These are phyloP conservation scores for Pilaira anomala DNA, from an alignment of 192 early-diverging fungal species.

Conservation along the genomic window DNA sequence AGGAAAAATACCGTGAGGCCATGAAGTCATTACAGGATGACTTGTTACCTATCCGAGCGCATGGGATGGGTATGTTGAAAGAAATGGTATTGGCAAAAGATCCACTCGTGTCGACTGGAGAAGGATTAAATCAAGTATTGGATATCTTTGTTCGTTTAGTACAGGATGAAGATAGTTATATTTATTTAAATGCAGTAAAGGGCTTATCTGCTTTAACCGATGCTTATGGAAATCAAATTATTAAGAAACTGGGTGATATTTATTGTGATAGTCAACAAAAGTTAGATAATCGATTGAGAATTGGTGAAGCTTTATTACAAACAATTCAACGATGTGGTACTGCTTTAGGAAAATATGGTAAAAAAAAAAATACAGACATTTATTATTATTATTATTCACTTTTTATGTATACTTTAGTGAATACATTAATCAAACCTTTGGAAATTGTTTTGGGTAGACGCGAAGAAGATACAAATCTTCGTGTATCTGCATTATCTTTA, in stretches of 20 bases:
- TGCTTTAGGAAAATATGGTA: slow-evolving; percentile 72
- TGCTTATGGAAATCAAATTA: slow-evolving; percentile 65
- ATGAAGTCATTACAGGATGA: slow-evolving; percentile 75
- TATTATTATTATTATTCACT: too few relatives aligned
- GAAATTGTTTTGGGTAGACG: slow-evolving; percentile 30
- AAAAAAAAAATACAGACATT: background rate
- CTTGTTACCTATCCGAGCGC: slow-evolving; percentile 82
- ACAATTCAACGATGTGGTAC: slow-evolving; percentile 80
- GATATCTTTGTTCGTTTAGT: slow-evolving; percentile 78
- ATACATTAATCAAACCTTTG: slow-evolving; percentile 34
- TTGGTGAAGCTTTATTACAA: slow-evolving; percentile 87
- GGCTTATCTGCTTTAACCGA: slow-evolving; percentile 83
- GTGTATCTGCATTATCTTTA: slow-evolving; percentile 65
- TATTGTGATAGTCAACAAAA: slow-evolving; percentile 50
- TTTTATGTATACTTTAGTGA: slow-evolving; percentile 31
- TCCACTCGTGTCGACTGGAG: slow-evolving; percentile 49
- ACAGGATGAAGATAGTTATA: slow-evolving; percentile 80
- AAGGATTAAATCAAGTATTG: slow-evolving; percentile 61
- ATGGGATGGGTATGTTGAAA: slow-evolving; percentile 79
- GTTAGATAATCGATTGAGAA: slow-evolving; percentile 70
- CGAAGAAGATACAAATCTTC: slow-evolving; percentile 30
- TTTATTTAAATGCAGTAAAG: slow-evolving; percentile 91
- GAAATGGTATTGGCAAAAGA: slow-evolving; percentile 76
- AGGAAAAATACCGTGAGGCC: slow-evolving; percentile 65
- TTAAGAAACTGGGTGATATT: slow-evolving; percentile 63